Percentiles rank a stretch among this genome's conserved stretches.
Conservation (phyloP, 2,329 filamentous ascomycete species). For the Cordyceps pruinosa region DNA sequence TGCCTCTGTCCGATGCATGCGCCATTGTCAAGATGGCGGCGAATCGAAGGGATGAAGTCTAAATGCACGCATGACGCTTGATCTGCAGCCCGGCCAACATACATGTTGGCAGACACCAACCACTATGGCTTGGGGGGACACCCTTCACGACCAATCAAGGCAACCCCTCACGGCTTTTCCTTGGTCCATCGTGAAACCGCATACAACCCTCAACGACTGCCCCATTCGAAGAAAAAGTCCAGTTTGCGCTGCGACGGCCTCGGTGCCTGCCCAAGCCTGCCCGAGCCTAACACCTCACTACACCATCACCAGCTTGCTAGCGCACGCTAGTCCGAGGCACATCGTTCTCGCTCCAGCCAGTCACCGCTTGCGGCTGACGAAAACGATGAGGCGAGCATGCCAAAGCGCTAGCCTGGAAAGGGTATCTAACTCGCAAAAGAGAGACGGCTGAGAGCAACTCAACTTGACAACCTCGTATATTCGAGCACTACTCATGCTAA, state of each 20-base stretch:
- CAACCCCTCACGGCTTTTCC: no score
- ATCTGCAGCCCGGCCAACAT: background rate
- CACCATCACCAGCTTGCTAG: background rate
- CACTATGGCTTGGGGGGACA: no score
- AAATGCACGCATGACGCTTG: conserved; percentile 3
- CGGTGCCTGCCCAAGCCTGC: background rate
- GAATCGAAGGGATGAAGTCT: conserved; percentile 7
- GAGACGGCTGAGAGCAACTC: background rate
- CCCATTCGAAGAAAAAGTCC: no score
- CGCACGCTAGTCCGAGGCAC: background rate
- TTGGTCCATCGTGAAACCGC: background rate
- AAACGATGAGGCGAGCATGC: conserved; percentile 1
- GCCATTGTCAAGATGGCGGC: background rate
- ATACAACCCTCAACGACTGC: background rate
- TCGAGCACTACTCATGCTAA: background rate
- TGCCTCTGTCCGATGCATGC: background rate
- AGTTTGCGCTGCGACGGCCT: background rate
- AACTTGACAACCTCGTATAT: background rate
- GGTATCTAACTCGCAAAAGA: background rate
- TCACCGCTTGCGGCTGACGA: background rate
- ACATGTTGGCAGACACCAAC: no score
- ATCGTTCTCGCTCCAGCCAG: background rate
- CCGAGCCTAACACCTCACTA: background rate
- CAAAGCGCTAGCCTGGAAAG: background rate
- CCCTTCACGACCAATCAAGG: background rate